A percentile compares a stretch with the other conserved stretches of the same genome.
Evolutionary conservation across 306 rosid genomes (phyloP).

Genomic region (barrel medic (Medicago truncatula)): DNA sequence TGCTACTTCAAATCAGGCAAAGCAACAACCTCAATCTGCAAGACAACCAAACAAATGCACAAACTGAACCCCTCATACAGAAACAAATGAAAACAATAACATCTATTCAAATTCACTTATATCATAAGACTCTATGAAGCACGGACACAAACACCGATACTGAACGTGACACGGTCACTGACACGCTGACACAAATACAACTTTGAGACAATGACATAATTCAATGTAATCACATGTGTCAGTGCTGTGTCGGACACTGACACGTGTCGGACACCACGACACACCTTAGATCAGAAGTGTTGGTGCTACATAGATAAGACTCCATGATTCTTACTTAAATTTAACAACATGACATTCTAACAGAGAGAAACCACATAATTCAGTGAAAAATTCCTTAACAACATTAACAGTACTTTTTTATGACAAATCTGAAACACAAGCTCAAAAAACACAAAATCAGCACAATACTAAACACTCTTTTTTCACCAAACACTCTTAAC

Average conservation of each 20-base stretch:
- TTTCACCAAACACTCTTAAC: slow-evolving; percentile 3
- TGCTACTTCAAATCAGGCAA: slow-evolving; percentile 48
- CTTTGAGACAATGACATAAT: too few relatives aligned
- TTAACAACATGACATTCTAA: neutral
- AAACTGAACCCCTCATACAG: slow-evolving; percentile 37
- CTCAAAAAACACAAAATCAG: slow-evolving; percentile 29
- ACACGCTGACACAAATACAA: too few relatives aligned
- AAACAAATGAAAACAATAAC: slow-evolving; percentile 38
- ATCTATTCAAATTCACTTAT: slow-evolving; percentile 39
- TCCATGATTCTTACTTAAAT: neutral
- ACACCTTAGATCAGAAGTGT: too few relatives aligned
- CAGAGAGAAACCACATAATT: slow-evolving; percentile 21
- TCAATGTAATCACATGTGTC: too few relatives aligned
- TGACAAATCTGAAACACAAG: slow-evolving; percentile 46
- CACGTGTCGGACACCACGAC: too few relatives aligned
- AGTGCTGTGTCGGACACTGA: too few relatives aligned
- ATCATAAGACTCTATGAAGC: slow-evolving; percentile 27
- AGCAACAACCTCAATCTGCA: slow-evolving; percentile 44
- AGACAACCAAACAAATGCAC: slow-evolving; percentile 41
- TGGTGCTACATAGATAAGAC: neutral
- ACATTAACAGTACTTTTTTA: slow-evolving; percentile 42
- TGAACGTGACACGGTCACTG: too few relatives aligned
- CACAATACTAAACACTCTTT: too few relatives aligned
- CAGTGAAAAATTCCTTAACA: slow-evolving; percentile 27
- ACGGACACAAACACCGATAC: too few relatives aligned